These are phyloP conservation scores for Francoa sonchifolia DNA, from an alignment of 441 rosid species.

Conservation along the genomic window DNA sequence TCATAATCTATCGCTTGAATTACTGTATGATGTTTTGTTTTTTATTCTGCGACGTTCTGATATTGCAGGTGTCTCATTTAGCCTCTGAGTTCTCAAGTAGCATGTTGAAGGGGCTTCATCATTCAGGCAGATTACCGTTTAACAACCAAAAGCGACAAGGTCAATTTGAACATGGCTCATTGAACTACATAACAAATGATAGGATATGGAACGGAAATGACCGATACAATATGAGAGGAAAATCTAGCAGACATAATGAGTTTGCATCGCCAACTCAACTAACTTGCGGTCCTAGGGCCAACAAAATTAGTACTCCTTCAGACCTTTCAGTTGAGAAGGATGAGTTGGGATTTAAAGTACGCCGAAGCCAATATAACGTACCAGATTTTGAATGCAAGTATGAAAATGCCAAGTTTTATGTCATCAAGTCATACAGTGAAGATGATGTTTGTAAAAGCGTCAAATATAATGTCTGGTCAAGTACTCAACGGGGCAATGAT, in stretches of 20 bases:
- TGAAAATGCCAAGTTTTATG: conserved; percentile 40
- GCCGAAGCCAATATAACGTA: conserved; percentile 29
- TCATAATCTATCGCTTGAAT: neutral
- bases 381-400: conserved; percentile 31
- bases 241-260: conserved; percentile 23
- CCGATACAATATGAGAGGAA: conserved; percentile 20
- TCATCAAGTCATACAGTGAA: conserved; percentile 54
- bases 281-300: conserved; percentile 62
- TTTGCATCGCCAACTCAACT: conserved; percentile 37
- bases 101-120: conserved; percentile 26
- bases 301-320: conserved; percentile 21
- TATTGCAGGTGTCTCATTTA: conserved; percentile 24
- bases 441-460: conserved; percentile 53
- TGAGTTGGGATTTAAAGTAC: conserved; percentile 19
- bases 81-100: conserved; percentile 27
- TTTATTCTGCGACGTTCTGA: conserved; percentile 5
- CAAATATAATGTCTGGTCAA: conserved; percentile 54
- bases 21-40: neutral
- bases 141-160: conserved; percentile 28
- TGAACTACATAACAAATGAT: conserved; percentile 27
- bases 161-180: conserved; percentile 17
- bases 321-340: conserved; percentile 24
- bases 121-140: conserved; percentile 10
- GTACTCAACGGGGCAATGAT: conserved; percentile 42
- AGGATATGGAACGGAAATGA: conserved; percentile 38